A percentile compares a stretch with the other conserved stretches of the same genome.
These are phyloP conservation scores for Nevesoporus exiguus DNA, from an alignment of 768 basidiomycete genomes.

Conservation along the genomic window DNA sequence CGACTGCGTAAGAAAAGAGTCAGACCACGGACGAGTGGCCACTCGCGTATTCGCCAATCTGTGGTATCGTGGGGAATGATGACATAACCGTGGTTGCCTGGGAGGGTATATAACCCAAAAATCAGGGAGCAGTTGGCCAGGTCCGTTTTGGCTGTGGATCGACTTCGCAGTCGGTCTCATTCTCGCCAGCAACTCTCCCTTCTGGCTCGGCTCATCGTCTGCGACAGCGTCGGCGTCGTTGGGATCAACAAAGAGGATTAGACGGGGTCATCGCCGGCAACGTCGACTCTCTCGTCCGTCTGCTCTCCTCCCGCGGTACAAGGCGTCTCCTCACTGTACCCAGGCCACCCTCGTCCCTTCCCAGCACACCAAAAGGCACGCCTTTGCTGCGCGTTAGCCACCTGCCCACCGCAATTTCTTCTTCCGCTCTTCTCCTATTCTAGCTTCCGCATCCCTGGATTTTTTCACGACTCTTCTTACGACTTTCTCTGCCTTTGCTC, in stretches of 20 bases:
- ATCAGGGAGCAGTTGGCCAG: constrained; percentile 13
- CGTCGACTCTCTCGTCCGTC: constrained; percentile 16
- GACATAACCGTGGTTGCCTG: constrained; percentile 20
- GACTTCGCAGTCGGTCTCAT: constrained; percentile 45
- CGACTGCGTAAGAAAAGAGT: constrained; percentile 8
- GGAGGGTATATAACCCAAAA: constrained; percentile 28
- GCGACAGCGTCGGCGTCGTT: constrained; percentile 44
- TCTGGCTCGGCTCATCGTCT: constrained; percentile 33
- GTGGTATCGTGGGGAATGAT: constrained; percentile 22
- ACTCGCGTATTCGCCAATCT: constrained; percentile 10
- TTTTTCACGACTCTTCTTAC: constrained; percentile 70
- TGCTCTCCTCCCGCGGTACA: constrained; percentile 18
- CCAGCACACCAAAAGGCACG: constrained; percentile 72
- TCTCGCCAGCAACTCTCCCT: constrained; percentile 34
- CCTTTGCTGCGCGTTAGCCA: constrained; percentile 93
- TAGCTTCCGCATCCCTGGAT: constrained; percentile 20
- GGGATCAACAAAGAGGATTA: constrained; percentile 33
- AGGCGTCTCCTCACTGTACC: constrained; percentile 16
- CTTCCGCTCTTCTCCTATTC: constrained; percentile 29
- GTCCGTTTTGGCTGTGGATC: constrained; percentile 42
- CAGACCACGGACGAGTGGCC: background rate
- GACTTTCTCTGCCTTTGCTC: constrained; percentile 44
- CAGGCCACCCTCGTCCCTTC: constrained; percentile 27
- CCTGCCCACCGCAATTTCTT: constrained; percentile 27
- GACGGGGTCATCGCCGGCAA: constrained; percentile 30